Evolutionary conservation across 768 basidiomycete genomes (phyloP), one percentile per base, ranked within the genome.

Genomic region (Lentinus brumalis): DNA sequence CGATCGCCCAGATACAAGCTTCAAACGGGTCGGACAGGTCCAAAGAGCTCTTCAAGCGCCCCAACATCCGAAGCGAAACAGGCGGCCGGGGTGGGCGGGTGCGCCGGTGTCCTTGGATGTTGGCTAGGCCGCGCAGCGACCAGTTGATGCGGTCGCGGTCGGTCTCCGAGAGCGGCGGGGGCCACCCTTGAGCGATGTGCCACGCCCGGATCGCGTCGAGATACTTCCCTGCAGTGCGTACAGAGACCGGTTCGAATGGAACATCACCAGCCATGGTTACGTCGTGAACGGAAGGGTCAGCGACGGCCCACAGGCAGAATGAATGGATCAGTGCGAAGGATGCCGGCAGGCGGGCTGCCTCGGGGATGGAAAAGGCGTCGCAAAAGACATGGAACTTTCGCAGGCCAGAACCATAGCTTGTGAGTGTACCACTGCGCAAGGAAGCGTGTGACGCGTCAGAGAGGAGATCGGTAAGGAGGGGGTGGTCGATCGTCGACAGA

Each of bases 151-250:
- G 50, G 0, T 58, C 39, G 0, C 49, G 53, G 18, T 71, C 39
- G 2, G 49, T 58, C 1, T 60, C 59, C 0, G 71, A 63, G 0
- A 78, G 66, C 1, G 77, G 76, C 1, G 65, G 64, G 1, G 71
- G 72, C 77, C 76, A 79, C 0, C 74, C 77, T 56, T 79, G 78
- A 0, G 67, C 72, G 1, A 77, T 52, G 52, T 78, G 77, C 76
- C 77, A 79, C 0, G 76, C 78, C 2, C 73, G 54, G 0, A 79
- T 62, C 0, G 69, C 77, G 3, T 74, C 60, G 10, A 79, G 69
- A 58, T 79, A 79, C 53, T 78, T 79, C 9, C 55, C 26, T 0
- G 66, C 70, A 0, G 65, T 67, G 0, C 49, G 18, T 0, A 71
- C 64, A 0, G 74, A 66, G 0, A 79, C 67, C 3, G 76, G 68